Percentiles rank a stretch among this genome's conserved stretches.
Conservation (phyloP, 352 stramenopile species). For the Globisporangium nunn region DNA sequence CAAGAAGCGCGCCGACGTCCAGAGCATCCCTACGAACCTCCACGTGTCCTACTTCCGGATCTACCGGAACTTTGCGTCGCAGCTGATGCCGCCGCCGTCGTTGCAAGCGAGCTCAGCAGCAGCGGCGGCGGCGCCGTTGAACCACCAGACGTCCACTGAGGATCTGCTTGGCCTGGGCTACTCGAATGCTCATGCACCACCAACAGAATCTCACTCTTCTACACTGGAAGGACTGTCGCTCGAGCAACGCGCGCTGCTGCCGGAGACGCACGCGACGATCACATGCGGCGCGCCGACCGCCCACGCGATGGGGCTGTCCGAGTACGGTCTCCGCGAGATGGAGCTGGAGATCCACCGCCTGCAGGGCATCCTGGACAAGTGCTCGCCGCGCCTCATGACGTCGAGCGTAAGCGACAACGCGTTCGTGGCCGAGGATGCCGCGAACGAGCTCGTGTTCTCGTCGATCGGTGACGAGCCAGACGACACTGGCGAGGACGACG, state of each 20-base stretch:
- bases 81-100: conserved; percentile 1
- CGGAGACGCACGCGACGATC: conserved; percentile 63
- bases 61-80: conserved; percentile 42
- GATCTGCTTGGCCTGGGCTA: conserved; percentile 46
- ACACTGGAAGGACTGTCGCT: conserved; percentile 14
- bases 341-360: conserved; percentile 72
- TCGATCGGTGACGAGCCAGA: conserved; percentile 29
- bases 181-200: conserved; percentile 6
- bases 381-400: conserved; percentile 30
- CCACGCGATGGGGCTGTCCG: conserved; percentile 67
- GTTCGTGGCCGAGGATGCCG: conserved; percentile 42
- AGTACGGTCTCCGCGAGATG: conserved; percentile 78
- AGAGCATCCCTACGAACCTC: conserved; percentile 78
- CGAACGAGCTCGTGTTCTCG: conserved; percentile 39
- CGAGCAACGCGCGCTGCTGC: conserved; percentile 31
- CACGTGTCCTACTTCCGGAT: conserved; percentile 85
- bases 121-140: conserved; percentile 7
- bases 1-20: conserved; percentile 77
- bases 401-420: conserved; percentile 20
- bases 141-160: conserved; percentile 34
- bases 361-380: conserved; percentile 54
- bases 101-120: not conserved
- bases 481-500: conserved; percentile 22
- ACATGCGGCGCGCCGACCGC: conserved; percentile 79
- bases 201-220: not conserved